phyloP scores from a whole-genome alignment of 257 asterid genomes.

The Plantago ovata region DNA sequence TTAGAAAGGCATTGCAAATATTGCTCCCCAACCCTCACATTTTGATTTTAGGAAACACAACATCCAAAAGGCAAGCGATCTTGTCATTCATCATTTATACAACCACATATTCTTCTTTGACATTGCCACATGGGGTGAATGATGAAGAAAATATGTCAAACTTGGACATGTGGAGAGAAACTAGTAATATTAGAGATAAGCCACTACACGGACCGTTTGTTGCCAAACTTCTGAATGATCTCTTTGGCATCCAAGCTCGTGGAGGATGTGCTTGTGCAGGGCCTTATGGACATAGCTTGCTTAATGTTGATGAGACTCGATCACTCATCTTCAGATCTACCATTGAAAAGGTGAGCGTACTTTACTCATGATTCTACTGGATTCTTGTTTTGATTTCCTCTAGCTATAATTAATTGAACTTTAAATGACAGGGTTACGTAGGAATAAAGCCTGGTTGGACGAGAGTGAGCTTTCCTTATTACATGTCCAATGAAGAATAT shows the following conservation, averaged over 20 bases:
- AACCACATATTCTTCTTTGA: conserved; percentile 19
- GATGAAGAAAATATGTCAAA: not conserved
- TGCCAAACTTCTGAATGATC: conserved; percentile 68
- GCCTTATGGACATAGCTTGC: conserved; percentile 62
- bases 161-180: conserved; percentile 32
- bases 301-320: conserved; percentile 30
- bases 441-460: conserved; percentile 86
- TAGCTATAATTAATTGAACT: too few species aligned
- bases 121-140: not conserved
- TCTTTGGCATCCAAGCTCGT: conserved; percentile 72
- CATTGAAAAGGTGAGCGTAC: conserved; percentile 35
- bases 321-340: conserved; percentile 41
- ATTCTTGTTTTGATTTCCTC: too few species aligned
- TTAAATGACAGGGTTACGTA: conserved; percentile 39
- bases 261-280: conserved; percentile 86
- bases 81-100: conserved; percentile 53
- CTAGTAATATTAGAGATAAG: conserved; percentile 23
- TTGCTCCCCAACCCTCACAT: conserved; percentile 38
- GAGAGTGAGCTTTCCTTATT: conserved; percentile 68
- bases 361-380: too few species aligned
- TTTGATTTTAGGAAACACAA: conserved; percentile 43
- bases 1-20: conserved; percentile 37
- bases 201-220: conserved; percentile 63
- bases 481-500: conserved; percentile 62
- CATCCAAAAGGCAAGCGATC: conserved; percentile 45